Conservation (phyloP, 805 yeast genomes). For the Tetrapisispora pingtungensis region DNA sequence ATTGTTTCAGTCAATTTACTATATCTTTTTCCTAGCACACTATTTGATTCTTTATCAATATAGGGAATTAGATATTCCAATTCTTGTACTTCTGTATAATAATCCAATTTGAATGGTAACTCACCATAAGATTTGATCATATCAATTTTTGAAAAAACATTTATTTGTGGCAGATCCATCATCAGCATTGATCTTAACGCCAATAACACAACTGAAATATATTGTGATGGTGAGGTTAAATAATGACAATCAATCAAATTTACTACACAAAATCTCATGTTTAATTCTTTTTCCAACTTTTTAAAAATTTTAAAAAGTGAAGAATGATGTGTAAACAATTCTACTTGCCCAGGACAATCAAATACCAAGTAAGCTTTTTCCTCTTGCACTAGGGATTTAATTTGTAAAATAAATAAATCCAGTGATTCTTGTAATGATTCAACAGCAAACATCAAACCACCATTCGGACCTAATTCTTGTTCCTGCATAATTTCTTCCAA, state of each 20-base stretch:
- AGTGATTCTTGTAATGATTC: constrained; percentile 52
- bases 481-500: constrained; percentile 72
- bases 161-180: constrained; percentile 83
- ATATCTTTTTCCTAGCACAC: constrained; percentile 51
- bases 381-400: constrained; percentile 45
- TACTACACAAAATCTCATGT: constrained; percentile 72
- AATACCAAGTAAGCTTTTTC: constrained; percentile 60
- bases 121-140: constrained; percentile 65
- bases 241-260: constrained; percentile 76
- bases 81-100: constrained; percentile 88
- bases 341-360: constrained; percentile 96
- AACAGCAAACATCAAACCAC: constrained; percentile 82
- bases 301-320: constrained; percentile 62
- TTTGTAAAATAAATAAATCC: constrained; percentile 47
- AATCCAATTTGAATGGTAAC: constrained; percentile 73
- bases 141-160: constrained; percentile 88
- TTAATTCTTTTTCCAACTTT: constrained; percentile 50
- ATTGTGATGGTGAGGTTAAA: constrained; percentile 79
- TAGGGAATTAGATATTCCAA: constrained; percentile 55
- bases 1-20: constrained; percentile 64
- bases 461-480: constrained; percentile 69
- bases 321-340: constrained; percentile 81
- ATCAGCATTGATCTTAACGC: constrained; percentile 89
- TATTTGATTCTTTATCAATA: constrained; percentile 66
- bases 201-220: constrained; percentile 68